Conservation (phyloP, 345 rosid species). For the Eucalyptus brandiana region DNA sequence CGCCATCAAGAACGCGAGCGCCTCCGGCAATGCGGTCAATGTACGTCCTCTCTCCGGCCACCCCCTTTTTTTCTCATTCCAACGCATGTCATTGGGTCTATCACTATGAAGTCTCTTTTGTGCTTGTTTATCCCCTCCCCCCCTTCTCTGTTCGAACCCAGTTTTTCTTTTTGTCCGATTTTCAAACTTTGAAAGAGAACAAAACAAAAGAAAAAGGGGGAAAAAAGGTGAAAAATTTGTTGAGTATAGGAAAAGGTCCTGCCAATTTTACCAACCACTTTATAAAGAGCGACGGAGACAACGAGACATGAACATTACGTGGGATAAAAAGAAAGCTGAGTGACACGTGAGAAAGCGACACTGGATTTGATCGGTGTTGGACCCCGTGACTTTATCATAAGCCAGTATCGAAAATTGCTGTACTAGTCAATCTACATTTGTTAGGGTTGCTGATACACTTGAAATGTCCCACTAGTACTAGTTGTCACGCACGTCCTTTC, state of each 20-base stretch:
- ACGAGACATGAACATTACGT: not conserved
- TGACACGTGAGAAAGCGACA: not conserved
- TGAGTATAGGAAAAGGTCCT: not conserved
- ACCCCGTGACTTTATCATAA: not conserved
- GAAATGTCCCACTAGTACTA: not conserved
- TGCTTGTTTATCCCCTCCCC: not conserved
- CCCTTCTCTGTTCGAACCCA: not conserved
- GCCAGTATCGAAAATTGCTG: not conserved
- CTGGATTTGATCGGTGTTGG: not conserved
- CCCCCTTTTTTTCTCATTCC: not conserved
- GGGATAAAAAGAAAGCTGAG: not conserved
- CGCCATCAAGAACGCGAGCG: slow-evolving; percentile 5
- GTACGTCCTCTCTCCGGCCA: not conserved
- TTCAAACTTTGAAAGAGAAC: not conserved
- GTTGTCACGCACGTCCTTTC: not conserved
- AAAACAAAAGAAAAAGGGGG: not conserved
- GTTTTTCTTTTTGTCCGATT: not conserved
- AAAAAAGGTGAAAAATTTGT: not conserved
- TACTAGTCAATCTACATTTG: not conserved
- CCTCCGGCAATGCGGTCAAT: slow-evolving; percentile 7
- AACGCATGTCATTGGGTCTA: not conserved
- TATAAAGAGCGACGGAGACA: not conserved
- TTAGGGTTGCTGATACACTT: not conserved
- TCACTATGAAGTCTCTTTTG: not conserved
- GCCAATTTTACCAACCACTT: not conserved